phyloP scores from a whole-genome alignment of 371 early-diverging fungal genomes.

The Syncephalastrum monosporum region DNA sequence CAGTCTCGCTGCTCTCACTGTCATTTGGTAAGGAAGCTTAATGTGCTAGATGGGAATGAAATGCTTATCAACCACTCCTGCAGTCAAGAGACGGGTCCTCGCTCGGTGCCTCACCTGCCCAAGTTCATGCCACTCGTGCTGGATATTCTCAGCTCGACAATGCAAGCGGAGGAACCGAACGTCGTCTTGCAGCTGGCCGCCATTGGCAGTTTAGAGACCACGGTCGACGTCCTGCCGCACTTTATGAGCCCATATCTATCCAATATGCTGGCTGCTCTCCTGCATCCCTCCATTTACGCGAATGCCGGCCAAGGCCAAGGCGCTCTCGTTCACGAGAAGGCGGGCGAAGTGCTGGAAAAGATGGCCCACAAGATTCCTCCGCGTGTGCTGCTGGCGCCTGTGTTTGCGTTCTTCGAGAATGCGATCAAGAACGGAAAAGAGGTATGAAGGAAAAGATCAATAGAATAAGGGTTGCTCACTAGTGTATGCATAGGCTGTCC shows the following conservation, averaged over 20 bases:
- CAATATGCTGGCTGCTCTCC: constrained; percentile 51
- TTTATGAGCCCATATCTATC: constrained; percentile 83
- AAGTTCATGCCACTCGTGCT: constrained; percentile 77
- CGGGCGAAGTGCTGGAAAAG: constrained; percentile 47
- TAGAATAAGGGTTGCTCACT: not conserved
- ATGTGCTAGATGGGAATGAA: not conserved
- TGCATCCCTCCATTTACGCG: constrained; percentile 56
- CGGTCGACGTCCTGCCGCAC: constrained; percentile 73
- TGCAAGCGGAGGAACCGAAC: constrained; percentile 33
- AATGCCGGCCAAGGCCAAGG: constrained; percentile 33
- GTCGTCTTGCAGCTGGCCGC: constrained; percentile 58
- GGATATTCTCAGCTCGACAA: constrained; percentile 31
- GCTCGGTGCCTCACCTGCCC: constrained; percentile 82
- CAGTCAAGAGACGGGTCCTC: constrained; percentile 74
- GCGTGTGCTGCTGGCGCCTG: constrained; percentile 67
- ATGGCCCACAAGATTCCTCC: constrained; percentile 66
- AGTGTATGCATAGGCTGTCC: constrained; percentile 17
- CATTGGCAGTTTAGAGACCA: constrained; percentile 68
- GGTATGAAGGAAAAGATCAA: not conserved
- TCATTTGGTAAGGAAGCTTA: constrained; percentile 44
- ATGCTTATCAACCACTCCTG: constrained; percentile 3
- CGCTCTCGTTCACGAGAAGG: constrained; percentile 48
- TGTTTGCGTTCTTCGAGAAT: constrained; percentile 61
- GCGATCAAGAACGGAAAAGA: constrained; percentile 59
- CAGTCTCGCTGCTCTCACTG: constrained; percentile 71